A percentile compares a stretch with the other conserved stretches of the same genome.
phyloP scores from a whole-genome alignment of 2,329 filamentous ascomycete species.

The Hypoxylon sp. region DNA sequence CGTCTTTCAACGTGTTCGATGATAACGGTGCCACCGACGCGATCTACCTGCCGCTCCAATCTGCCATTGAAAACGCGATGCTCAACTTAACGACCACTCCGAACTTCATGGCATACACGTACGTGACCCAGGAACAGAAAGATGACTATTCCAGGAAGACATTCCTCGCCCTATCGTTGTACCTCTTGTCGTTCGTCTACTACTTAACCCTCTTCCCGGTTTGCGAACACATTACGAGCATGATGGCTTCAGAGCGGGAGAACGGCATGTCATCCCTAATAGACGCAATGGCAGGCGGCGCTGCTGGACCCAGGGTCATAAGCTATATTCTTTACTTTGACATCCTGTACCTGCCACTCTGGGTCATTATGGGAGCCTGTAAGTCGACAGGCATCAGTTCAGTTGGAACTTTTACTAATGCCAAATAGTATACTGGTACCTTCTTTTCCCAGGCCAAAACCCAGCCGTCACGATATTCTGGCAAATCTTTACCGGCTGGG shows the following conservation, averaged over 20 bases:
- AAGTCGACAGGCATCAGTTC: conserved; percentile 53
- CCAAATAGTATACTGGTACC: conserved; percentile 56
- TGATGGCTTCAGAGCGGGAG: conserved; percentile 78
- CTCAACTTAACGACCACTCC: conserved; percentile 40
- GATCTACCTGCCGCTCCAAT: conserved; percentile 76
- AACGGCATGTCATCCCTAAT: conserved; percentile 78
- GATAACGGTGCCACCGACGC: conserved; percentile 73
- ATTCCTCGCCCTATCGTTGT: conserved; percentile 74
- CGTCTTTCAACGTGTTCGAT: conserved; percentile 66
- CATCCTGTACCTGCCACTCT: conserved; percentile 70
- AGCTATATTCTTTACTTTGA: conserved; percentile 77
- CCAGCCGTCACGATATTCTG: conserved; percentile 54
- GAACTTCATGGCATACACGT: conserved; percentile 44
- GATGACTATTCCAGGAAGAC: conserved; percentile 68
- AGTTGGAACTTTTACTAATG: conserved; percentile 53
- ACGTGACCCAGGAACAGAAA: conserved; percentile 59
- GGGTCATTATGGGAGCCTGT: conserved; percentile 55
- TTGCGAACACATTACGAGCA: conserved; percentile 77
- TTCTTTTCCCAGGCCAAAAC: conserved; percentile 50
- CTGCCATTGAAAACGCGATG: conserved; percentile 54
- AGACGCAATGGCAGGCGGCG: conserved; percentile 80
- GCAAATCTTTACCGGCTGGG: conserved; percentile 62
- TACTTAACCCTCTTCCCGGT: conserved; percentile 77
- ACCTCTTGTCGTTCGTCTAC: conserved; percentile 74
- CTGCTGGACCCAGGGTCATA: conserved; percentile 69